These are phyloP conservation scores for Pseudogymnoascus sp. DNA, from an alignment of 2,329 filamentous ascomycete genomes.

Conservation along the genomic window DNA sequence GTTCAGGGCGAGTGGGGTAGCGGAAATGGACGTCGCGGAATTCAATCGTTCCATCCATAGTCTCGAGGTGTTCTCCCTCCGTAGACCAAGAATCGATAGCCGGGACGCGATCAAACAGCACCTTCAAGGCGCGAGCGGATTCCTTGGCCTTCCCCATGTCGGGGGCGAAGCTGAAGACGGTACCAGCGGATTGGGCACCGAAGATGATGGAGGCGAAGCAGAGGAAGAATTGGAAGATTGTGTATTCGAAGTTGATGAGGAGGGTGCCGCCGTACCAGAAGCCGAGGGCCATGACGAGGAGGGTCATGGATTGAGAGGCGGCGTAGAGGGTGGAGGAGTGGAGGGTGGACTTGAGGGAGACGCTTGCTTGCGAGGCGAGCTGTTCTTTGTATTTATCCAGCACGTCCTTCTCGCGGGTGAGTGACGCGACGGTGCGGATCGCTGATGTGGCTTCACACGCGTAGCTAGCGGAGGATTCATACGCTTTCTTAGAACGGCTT, in stretches of 20 bases:
- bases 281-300: constrained; percentile 74
- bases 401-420: constrained; percentile 81
- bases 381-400: constrained; percentile 59
- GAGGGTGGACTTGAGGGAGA: constrained; percentile 63
- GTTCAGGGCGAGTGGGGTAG: constrained; percentile 83
- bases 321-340: constrained; percentile 76
- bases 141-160: constrained; percentile 91
- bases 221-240: constrained; percentile 82
- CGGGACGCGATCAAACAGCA: constrained; percentile 73
- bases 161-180: constrained; percentile 80
- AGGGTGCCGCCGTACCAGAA: constrained; percentile 88
- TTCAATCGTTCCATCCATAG: constrained; percentile 70
- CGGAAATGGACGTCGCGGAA: constrained; percentile 91
- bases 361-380: constrained; percentile 56
- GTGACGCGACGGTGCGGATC: constrained; percentile 84
- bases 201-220: constrained; percentile 85
- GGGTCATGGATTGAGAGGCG: constrained; percentile 72
- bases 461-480: constrained; percentile 72
- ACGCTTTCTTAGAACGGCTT: constrained; percentile 67
- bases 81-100: constrained; percentile 73
- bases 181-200: constrained; percentile 83
- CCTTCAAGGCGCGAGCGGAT: constrained; percentile 71
- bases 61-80: constrained; percentile 53
- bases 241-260: constrained; percentile 62
- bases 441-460: constrained; percentile 91